Evolutionary conservation across 202 grass and related monocot species (phyloP).

Genomic region (Setaria viridis): DNA sequence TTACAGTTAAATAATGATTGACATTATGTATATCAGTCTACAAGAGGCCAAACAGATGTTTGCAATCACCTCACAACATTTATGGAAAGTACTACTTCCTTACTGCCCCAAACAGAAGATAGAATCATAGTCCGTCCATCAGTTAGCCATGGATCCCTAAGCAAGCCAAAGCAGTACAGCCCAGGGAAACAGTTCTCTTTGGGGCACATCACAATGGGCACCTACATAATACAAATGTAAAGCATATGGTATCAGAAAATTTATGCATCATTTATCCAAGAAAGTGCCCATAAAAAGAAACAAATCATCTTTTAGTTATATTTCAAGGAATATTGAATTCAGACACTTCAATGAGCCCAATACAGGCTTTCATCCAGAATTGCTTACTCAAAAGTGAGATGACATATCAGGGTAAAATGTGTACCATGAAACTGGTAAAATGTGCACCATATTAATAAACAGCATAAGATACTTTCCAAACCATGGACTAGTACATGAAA

Average conservation of each 20-base stretch:
- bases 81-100: conserved; percentile 76
- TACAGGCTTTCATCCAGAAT: conserved; percentile 24
- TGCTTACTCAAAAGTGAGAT: conserved; percentile 14
- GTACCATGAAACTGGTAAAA: background rate
- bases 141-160: conserved; percentile 83
- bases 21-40: background rate
- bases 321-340: conserved; percentile 26
- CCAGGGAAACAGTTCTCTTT: conserved; percentile 82
- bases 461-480: background rate
- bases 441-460: conserved; percentile 6
- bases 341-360: conserved; percentile 10
- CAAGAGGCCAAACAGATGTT: background rate
- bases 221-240: conserved; percentile 47
- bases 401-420: background rate
- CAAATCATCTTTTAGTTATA: conserved; percentile 10
- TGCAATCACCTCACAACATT: conserved; percentile 70
- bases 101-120: conserved; percentile 90
- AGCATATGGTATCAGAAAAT: conserved; percentile 28
- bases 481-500: conserved; percentile 14
- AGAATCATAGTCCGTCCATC: conserved; percentile 85
- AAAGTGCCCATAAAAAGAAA: conserved; percentile 17
- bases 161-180: conserved; percentile 69
- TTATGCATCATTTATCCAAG: conserved; percentile 17
- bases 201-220: conserved; percentile 75
- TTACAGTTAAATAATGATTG: conserved; percentile 38